phyloP scores from a whole-genome alignment of 176 grass and related monocot species.

The Cenchrus fungigraminus region DNA sequence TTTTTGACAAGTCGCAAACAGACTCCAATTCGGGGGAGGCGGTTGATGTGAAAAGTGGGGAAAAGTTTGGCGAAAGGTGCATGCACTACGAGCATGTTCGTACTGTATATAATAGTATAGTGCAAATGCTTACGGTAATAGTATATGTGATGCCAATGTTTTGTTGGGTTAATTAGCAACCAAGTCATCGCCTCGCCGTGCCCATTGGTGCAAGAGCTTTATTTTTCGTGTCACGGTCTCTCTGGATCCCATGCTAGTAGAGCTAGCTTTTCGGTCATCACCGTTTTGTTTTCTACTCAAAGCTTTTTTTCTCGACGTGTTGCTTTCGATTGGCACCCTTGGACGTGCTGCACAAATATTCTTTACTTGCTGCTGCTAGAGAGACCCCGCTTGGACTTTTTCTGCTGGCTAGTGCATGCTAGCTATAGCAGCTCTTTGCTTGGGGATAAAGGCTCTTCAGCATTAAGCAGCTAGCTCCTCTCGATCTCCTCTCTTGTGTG shows the following conservation, averaged over 20 bases:
- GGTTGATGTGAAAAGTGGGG: constrained; percentile 12
- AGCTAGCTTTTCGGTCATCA: constrained; percentile 12
- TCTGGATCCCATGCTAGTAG: background rate
- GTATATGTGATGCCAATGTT: background rate
- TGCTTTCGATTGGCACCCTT: constrained; percentile 37
- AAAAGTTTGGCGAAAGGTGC: constrained; percentile 48
- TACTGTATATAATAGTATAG: too few relatives aligned
- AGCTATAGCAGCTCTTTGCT: constrained; percentile 40
- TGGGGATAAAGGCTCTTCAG: constrained; percentile 35
- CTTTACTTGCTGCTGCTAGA: constrained; percentile 32
- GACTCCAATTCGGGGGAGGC: constrained; percentile 18
- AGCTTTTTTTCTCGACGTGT: constrained; percentile 31
- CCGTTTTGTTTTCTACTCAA: constrained; percentile 37
- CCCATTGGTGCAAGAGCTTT: background rate
- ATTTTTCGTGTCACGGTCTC: background rate
- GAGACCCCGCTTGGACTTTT: constrained; percentile 18
- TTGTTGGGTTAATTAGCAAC: constrained; percentile 48
- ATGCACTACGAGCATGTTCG: background rate
- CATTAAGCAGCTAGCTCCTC: background rate
- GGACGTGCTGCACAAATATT: constrained; percentile 30
- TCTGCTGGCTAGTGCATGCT: background rate
- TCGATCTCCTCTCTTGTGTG: background rate
- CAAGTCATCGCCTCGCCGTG: constrained; percentile 30
- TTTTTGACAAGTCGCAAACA: constrained; percentile 33
- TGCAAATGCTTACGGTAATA: too few relatives aligned